Evolutionary conservation across 495 filamentous ascomycete genomes (phyloP).

Genomic region (Hypomontagnella monticulosa): DNA sequence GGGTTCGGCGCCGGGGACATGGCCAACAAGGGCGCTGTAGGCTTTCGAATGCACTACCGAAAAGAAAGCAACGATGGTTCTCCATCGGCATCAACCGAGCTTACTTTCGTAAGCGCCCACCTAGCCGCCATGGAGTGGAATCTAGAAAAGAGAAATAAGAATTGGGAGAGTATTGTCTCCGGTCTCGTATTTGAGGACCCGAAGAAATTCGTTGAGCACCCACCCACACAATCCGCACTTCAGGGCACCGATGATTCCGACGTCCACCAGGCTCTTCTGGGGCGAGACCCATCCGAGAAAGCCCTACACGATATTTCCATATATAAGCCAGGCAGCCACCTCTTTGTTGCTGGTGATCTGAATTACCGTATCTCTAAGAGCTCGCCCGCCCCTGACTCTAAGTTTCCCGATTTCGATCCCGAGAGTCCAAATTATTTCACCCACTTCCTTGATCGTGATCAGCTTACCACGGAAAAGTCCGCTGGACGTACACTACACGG

Average conservation of each 20-base stretch:
- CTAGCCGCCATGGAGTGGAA: conserved; percentile 85
- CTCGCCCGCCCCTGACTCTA: conserved; percentile 61
- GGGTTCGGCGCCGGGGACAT: conserved; percentile 85
- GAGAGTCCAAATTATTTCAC: conserved; percentile 56
- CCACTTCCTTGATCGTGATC: conserved; percentile 74
- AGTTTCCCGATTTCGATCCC: conserved; percentile 70
- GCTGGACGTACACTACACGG: conserved; percentile 77
- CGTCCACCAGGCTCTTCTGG: conserved; percentile 20
- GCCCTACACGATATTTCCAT: conserved; percentile 60
- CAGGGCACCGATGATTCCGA: conserved; percentile 39
- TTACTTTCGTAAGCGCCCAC: conserved; percentile 91
- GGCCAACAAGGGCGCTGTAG: conserved; percentile 95
- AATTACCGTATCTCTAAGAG: conserved; percentile 86
- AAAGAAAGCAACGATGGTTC: conserved; percentile 32
- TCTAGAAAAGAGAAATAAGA: conserved; percentile 74
- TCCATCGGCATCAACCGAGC: conserved; percentile 56
- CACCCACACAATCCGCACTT: conserved; percentile 14
- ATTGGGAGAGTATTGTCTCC: conserved; percentile 85
- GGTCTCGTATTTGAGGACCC: conserved; percentile 75
- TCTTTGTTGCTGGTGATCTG: conserved; percentile 90
- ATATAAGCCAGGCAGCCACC: conserved; percentile 76
- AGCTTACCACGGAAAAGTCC: conserved; percentile 74
- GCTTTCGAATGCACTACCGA: conserved; percentile 70
- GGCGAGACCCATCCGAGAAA: conserved; percentile 21
- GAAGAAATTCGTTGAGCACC: conserved; percentile 39